Evolutionary conservation across 2,329 filamentous ascomycete genomes (phyloP).

Genomic region (Phialophora chinensis): DNA sequence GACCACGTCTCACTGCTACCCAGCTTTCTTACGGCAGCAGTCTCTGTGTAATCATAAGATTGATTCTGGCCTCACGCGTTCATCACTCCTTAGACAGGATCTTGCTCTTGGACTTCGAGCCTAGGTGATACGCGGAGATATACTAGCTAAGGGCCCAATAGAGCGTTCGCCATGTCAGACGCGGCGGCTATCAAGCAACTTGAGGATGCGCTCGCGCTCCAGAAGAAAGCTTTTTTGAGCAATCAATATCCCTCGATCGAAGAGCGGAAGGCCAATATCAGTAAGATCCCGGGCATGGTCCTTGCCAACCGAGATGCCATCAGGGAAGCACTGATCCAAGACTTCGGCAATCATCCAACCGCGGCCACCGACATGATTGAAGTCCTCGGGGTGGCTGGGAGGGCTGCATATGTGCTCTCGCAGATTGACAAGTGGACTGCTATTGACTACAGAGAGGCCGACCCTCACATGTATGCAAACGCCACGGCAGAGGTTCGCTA

Average conservation of each 20-base stretch:
- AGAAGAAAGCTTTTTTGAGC: conserved; percentile 9
- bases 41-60: no score
- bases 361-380: conserved; percentile 12
- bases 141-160: neutral
- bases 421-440: conserved; percentile 24
- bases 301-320: conserved; percentile 22
- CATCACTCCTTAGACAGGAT: neutral
- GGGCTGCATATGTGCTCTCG: conserved; percentile 19
- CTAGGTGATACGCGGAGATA: neutral
- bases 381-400: conserved; percentile 12
- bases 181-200: conserved; percentile 40
- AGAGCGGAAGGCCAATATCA: conserved; percentile 22
- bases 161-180: conserved; percentile 13
- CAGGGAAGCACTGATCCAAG: conserved; percentile 14
- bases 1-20: no score
- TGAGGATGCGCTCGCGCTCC: conserved; percentile 46
- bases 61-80: no score
- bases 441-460: conserved; percentile 10
- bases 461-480: conserved; percentile 17
- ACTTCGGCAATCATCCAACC: conserved; percentile 16
- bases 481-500: conserved; percentile 18
- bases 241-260: conserved; percentile 14
- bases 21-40: no score
- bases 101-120: neutral
- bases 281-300: conserved; percentile 21